Base-by-base conservation (phyloP, 805 yeast genomes). In the Yarrowia phangngaensis region DNA sequence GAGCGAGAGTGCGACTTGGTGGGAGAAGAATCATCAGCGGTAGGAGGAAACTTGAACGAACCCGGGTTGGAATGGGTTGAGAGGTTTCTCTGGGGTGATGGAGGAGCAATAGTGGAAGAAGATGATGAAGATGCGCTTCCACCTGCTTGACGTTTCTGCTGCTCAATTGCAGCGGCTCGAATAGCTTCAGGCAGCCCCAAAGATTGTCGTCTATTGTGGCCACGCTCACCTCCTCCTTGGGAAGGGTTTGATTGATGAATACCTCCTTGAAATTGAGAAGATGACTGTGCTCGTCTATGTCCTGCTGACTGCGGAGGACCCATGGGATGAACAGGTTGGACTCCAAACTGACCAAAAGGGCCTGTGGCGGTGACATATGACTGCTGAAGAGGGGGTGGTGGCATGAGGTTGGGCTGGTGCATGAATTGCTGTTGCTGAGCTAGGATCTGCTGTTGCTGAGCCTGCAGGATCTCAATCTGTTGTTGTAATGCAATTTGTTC, bases 161-260 rank as follows among this genome's bases (percentile, higher is more conserved):
- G 87, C 28, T 80, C 89, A 56, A 80, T 81, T 4, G 96, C 96
- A n/a, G 98, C 98, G 6, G 97, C 97, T 57, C 82, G 82, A 59
- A 85, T 88, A 9, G 97, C 97, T 66, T 90, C 98, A 47, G 80
- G 80, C 51, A 90, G 71, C 2, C 95, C 97, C 52, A 90, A 70
- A 0, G 97, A 88, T 64, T 90, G 97, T 64, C 98, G 79, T 69
- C 98, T 79, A 31, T 73, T 70, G 63, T 90, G 98, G 26, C 97
- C 95, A 53, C 71, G 67, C 12, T 52, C 52, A 28, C 47, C 51
- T 4, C 51, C 53, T 26, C 45, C 32, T 19, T 30, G 45, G 36
- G 53, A 54, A 40, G 30, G 46, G 34, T 23, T 43, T 15, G 38
- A 32, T 24, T 45, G 38, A 26, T 45, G 48, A 15, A 20, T 20